Base-by-base conservation (phyloP, 2,329 filamentous ascomycete genomes). In the Colletotrichum tanaceti region DNA sequence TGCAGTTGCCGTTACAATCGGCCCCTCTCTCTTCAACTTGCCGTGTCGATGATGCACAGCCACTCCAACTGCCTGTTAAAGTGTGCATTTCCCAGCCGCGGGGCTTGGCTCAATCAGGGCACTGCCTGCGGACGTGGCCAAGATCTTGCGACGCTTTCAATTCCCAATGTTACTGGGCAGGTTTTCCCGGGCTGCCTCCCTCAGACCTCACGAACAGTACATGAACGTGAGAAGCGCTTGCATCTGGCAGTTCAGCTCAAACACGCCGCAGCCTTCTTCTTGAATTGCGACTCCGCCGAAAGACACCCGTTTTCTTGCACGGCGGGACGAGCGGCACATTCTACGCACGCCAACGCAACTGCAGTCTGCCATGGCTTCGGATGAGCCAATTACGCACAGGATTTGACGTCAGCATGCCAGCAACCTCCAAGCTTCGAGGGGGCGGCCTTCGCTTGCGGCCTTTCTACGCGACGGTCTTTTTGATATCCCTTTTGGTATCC, bases 401-500 rank as follows among this genome's bases (percentile, higher is more conserved):
- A 60, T 67, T 68, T 70, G 70, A 71, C 60, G 71, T 65, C 49
- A 72, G 63, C 55, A 79, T 77, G 76, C 68, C 66, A 61, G 68
- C 61, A 63, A 63, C 63, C 59, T 65, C 68, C 70, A 74, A 72
- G 60, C 67, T 72, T 57, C 76, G 78, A 72, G 79, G 79, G 70
- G 73, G 75, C 68, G 78, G 78, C 63, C 75, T 82, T 74, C 81
- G 79, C 75, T 77, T 80, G 57, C 81, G 85, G 66, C 86, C 85
- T 7, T 85, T 87, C 65, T 84, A 84, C 71, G 76, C 80, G 5
- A 84, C 84, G 13, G 74, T 84, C 39, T 74, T 85, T 41, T 73
- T 87, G 65, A 73, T 88, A 58, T 80, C 80, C 39, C 60, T 86
- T 7, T 75, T 87, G 59, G 79, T 82, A 18, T 78, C 81, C 39